Evolutionary conservation across 352 stramenopile species (phyloP).

Genomic region (Phytophthora brassicae): DNA sequence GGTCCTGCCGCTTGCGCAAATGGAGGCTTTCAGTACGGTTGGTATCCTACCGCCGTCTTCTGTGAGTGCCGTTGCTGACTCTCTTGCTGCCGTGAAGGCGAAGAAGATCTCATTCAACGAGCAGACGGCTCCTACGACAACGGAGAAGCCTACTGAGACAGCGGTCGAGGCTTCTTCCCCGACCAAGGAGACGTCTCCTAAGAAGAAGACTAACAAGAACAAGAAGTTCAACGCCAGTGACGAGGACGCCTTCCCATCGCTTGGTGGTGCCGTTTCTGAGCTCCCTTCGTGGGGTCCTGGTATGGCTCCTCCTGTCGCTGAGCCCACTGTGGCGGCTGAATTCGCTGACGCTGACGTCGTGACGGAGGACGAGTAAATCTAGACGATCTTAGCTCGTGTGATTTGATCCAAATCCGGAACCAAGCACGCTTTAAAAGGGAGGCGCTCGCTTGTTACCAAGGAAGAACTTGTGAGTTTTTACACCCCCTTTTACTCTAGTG

Average conservation of each 20-base stretch:
- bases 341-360: constrained; percentile 48
- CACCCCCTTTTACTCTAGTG: constrained; percentile 28
- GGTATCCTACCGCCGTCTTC: constrained; percentile 89
- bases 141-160: constrained; percentile 35
- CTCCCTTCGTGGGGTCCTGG: constrained; percentile 64
- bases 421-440: constrained; percentile 26
- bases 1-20: constrained; percentile 70
- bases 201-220: constrained; percentile 76
- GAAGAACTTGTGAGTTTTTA: constrained; percentile 19
- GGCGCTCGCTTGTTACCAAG: constrained; percentile 21
- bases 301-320: constrained; percentile 40
- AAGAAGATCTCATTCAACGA: constrained; percentile 92
- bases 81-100: constrained; percentile 92
- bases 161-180: constrained; percentile 20
- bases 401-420: constrained; percentile 15
- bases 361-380: constrained; percentile 41
- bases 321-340: constrained; percentile 39
- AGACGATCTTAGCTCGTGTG: constrained; percentile 18
- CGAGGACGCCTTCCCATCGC: constrained; percentile 79
- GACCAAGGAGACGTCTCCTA: constrained; percentile 43
- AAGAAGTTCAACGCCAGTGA: constrained; percentile 85
- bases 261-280: constrained; percentile 51
- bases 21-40: constrained; percentile 92
- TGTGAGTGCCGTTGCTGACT: constrained; percentile 79
- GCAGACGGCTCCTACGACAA: constrained; percentile 57